Percentiles rank a stretch among this genome's conserved stretches.
phyloP scores from a whole-genome alignment of 2,329 filamentous ascomycete genomes.

The Cladosporium oxysporum region DNA sequence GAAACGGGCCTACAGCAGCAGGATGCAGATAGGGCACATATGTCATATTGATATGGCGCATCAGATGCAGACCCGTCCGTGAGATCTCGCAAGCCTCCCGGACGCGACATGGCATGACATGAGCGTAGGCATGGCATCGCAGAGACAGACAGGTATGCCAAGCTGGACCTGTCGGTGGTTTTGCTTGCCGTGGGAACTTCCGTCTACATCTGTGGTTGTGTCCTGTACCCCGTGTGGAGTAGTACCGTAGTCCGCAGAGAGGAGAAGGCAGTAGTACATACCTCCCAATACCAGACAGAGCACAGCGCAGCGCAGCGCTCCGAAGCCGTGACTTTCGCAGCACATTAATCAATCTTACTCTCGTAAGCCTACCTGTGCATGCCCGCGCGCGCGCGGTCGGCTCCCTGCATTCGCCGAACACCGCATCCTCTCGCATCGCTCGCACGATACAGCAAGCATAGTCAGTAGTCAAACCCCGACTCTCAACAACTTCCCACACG shows the following conservation, averaged over 20 bases:
- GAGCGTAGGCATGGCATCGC: background rate
- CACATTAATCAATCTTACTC: background rate
- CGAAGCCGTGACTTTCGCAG: background rate
- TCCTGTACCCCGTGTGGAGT: background rate
- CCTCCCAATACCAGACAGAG: background rate
- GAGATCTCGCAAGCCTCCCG: conserved; percentile 5
- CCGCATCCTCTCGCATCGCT: background rate
- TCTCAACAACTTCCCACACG: background rate
- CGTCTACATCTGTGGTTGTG: background rate
- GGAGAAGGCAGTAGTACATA: background rate
- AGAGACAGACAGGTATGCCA: background rate
- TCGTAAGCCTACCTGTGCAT: background rate
- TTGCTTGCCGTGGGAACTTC: background rate
- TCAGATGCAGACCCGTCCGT: background rate
- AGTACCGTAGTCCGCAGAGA: background rate
- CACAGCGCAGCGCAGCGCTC: background rate
- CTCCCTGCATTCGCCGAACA: conserved; percentile 13
- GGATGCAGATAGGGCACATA: conserved; percentile 2
- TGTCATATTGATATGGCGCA: background rate
- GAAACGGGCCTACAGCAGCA: conserved; percentile 3
- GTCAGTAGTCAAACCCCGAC: background rate
- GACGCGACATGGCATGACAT: background rate
- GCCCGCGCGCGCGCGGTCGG: background rate
- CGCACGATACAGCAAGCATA: background rate
- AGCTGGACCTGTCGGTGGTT: background rate